A percentile compares a stretch with the other conserved stretches of the same genome.
Evolutionary conservation across 2,329 filamentous ascomycete species (phyloP).

Genomic region (Paracoccidioides brasiliensis): DNA sequence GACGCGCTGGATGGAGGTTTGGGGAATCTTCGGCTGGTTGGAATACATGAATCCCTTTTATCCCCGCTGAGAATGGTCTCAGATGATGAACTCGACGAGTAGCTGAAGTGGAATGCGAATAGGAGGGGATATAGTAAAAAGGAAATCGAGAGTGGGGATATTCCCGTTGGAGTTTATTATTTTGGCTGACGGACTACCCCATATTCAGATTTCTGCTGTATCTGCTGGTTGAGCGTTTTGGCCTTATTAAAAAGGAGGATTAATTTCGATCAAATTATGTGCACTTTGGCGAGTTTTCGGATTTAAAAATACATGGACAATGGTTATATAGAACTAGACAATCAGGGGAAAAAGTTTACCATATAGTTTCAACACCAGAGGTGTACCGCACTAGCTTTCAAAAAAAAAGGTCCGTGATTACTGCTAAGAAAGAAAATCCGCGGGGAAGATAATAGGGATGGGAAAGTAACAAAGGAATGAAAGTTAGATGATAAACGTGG

Average conservation of each 20-base stretch:
- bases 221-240: background rate
- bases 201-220: background rate
- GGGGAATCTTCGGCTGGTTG: constrained; percentile 17
- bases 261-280: background rate
- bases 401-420: constrained; percentile 1
- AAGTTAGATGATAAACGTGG: constrained; percentile 5
- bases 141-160: constrained; percentile 7
- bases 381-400: background rate
- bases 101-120: constrained; percentile 13
- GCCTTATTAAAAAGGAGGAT: background rate
- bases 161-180: constrained; percentile 8
- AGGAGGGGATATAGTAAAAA: constrained; percentile 5
- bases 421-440: background rate
- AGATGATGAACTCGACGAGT: constrained; percentile 19
- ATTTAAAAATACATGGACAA: background rate
- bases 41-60: constrained; percentile 14
- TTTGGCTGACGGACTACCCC: constrained; percentile 1
- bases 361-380: background rate
- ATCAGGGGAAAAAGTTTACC: background rate
- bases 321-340: background rate
- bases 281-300: background rate
- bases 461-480: constrained; percentile 1
- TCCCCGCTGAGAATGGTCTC: constrained; percentile 4
- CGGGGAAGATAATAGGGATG: too few relatives aligned
- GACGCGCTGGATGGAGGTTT: constrained; percentile 14